These are phyloP conservation scores for Croton laevigatus DNA, from an alignment of 441 rosid genomes.

Conservation along the genomic window DNA sequence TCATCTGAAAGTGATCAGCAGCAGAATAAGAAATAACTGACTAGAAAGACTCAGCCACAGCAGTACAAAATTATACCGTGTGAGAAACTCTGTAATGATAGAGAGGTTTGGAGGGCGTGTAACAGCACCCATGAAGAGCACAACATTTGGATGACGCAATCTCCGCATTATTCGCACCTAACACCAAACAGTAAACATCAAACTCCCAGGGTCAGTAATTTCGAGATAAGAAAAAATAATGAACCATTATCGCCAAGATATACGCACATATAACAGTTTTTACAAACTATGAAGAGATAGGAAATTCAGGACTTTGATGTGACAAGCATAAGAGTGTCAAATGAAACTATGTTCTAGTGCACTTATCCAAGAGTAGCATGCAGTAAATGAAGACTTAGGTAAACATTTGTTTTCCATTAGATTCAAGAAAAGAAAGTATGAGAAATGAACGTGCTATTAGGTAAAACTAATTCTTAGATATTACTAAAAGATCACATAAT, in stretches of 20 bases:
- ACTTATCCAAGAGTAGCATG: background rate
- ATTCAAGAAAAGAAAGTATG: too few relatives aligned
- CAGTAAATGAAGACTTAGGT: background rate
- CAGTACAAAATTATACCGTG: constrained; percentile 54
- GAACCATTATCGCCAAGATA: background rate
- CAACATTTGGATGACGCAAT: constrained; percentile 97
- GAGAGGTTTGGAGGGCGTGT: constrained; percentile 98
- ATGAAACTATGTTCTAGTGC: background rate
- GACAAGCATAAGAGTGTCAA: background rate
- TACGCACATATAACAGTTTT: background rate
- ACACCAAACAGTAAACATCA: constrained; percentile 21
- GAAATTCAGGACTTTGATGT: background rate
- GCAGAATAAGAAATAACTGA: constrained; percentile 6
- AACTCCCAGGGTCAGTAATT: constrained; percentile 10
- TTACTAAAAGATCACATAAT: background rate
- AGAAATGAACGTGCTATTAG: too few relatives aligned
- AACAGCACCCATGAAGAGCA: constrained; percentile 96
- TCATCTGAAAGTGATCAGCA: constrained; percentile 16
- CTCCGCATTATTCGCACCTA: constrained; percentile 98
- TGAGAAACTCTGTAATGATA: constrained; percentile 90
- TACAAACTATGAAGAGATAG: background rate
- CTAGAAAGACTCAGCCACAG: constrained; percentile 14
- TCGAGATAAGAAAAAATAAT: constrained; percentile 1
- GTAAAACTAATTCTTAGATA: background rate
- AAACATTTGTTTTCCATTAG: background rate